phyloP scores from a whole-genome alignment of 2,329 filamentous ascomycete species.

The Keithomyces neogunnii region DNA sequence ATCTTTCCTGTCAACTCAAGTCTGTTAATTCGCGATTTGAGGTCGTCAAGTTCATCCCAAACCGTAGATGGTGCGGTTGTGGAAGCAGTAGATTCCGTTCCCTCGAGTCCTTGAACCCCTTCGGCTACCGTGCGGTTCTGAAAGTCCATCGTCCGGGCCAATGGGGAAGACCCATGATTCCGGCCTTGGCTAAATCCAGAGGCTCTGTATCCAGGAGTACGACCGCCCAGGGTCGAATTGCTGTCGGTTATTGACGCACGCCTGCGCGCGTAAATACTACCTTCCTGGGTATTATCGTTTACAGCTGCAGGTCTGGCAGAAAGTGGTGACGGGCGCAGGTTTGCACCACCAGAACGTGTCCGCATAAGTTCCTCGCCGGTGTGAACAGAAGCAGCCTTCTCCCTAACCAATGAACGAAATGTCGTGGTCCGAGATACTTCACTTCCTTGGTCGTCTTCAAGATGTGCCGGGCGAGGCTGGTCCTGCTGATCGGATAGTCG shows the following conservation, averaged over 20 bases:
- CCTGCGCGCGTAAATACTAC: constrained; percentile 20
- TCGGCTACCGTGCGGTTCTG: constrained; percentile 20
- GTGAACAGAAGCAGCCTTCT: constrained; percentile 31
- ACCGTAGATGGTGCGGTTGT: constrained; percentile 86
- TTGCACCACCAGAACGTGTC: constrained; percentile 21
- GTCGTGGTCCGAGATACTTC: constrained; percentile 33
- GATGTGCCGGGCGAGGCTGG: constrained; percentile 26
- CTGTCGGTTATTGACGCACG: constrained; percentile 41
- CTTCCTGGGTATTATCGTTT: constrained; percentile 31
- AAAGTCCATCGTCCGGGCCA: constrained; percentile 35
- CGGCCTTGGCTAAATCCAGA: constrained; percentile 18
- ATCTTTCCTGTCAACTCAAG: constrained; percentile 85
- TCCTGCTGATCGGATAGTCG: constrained; percentile 52
- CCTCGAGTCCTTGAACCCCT: constrained; percentile 42
- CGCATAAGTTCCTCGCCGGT: constrained; percentile 29
- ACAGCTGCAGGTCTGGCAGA: constrained; percentile 40
- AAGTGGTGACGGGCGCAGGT: constrained; percentile 34
- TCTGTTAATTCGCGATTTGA: constrained; percentile 87
- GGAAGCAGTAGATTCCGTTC: constrained; percentile 79
- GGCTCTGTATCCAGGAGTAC: constrained; percentile 35
- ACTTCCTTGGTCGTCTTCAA: constrained; percentile 35
- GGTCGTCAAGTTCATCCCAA: constrained; percentile 94
- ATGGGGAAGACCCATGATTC: constrained; percentile 50
- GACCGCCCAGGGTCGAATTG: constrained; percentile 28
- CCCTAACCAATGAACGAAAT: constrained; percentile 33